Conservation (phyloP, 352 stramenopile genomes). For the Plasmopara halstedii region DNA sequence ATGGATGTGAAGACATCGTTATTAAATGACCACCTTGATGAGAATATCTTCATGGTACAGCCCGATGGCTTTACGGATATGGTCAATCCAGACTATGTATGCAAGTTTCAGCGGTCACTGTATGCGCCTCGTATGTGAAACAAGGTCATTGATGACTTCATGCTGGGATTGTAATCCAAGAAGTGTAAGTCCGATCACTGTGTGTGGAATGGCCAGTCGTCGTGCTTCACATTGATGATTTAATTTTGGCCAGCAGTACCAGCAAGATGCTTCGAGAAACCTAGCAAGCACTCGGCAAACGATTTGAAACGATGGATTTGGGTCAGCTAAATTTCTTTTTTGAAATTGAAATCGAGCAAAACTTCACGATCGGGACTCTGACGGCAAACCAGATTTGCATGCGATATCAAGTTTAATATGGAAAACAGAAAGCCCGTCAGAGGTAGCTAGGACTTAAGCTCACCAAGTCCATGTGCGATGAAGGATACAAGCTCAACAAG, state of each 20-base stretch:
- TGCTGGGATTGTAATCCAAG: background rate
- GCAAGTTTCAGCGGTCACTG: background rate
- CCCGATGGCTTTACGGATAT: background rate
- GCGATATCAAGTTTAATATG: background rate
- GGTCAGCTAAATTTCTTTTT: background rate
- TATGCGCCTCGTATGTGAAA: background rate
- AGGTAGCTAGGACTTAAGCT: background rate
- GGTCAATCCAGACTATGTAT: background rate
- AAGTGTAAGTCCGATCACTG: constrained; percentile 5
- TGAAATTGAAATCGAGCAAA: background rate
- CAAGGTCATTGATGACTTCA: constrained; percentile 1
- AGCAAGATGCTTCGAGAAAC: background rate
- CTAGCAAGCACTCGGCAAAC: background rate
- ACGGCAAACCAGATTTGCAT: background rate
- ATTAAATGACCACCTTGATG: background rate
- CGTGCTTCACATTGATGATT: background rate
- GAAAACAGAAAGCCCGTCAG: background rate
- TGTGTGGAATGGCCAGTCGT: background rate
- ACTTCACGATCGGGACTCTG: background rate
- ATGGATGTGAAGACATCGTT: background rate
- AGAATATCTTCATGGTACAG: background rate
- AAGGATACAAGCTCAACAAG: background rate
- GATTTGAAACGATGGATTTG: background rate
- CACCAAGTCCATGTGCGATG: background rate
- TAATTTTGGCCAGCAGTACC: background rate